Base-by-base conservation (phyloP, 805 yeast species). In the Saccharomycopsis lassenensis region DNA sequence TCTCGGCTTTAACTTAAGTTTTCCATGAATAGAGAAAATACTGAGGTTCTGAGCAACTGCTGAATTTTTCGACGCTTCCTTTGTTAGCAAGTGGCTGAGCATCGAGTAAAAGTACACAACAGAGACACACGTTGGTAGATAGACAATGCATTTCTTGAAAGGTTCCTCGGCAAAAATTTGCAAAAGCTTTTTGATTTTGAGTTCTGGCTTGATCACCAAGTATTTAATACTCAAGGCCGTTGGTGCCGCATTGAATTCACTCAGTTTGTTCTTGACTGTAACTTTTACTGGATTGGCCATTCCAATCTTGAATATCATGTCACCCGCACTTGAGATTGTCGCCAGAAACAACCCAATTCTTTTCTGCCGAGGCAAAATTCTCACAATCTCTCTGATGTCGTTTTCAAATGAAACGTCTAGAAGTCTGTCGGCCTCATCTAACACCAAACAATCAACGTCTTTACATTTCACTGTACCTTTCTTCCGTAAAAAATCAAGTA, bases 331-430 rank as follows among this genome's bases (percentile, higher is more conserved):
- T 5, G 82, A 71, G 34, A 91, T 74, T 0, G 98, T 91, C 2
- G 98, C 98, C 1, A 95, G 85, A 52, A 89, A 89, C 14, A 89
- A 61, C 1, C 97, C 98, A 0, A 94, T 85, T 50, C 98, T 68
- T 50, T 94, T 74, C 58, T 89, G 98, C 47, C 83, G 79, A 0
- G 98, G 98, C 20, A 91, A 59, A 30, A 67, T 54, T 23, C 71
- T 64, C 26, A 89, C 61, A 20, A 89, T 83, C 21, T 67, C 61
- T 29, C 76, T 72, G 29, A 83, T 73, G 29, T 85, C 86, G 28
- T 62, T 63, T 19, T 70, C 71, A 52, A 86, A 85, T 26, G 86
- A 80, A 19, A 75, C 55, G 52, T 87, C 97, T 23, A 89, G 62
- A 24, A 89, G 63, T 47, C 85, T 72, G 51, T 91, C 98, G 5